These are phyloP conservation scores for Rhodotorula kratochvilovae DNA, from an alignment of 768 basidiomycete genomes.

Conservation along the genomic window DNA sequence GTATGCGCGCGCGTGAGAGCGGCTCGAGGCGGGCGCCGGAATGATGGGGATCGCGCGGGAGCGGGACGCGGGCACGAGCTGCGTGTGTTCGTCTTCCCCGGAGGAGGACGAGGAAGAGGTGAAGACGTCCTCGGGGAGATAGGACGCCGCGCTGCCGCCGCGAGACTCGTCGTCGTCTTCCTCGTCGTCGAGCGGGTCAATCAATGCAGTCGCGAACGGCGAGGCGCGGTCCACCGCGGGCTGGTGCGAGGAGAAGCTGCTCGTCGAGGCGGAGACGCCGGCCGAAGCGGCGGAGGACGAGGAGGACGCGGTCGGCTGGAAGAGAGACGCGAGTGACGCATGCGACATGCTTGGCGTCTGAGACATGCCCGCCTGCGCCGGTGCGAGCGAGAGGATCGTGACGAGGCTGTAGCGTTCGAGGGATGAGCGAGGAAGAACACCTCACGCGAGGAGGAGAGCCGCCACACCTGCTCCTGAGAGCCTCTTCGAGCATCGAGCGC, in stretches of 20 bases:
- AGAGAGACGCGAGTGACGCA: conserved; percentile 21
- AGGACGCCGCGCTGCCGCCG: background rate
- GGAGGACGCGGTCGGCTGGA: conserved; percentile 34
- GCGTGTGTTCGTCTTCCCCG: conserved; percentile 10
- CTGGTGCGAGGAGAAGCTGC: conserved; percentile 54
- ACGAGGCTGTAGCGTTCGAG: conserved; percentile 33
- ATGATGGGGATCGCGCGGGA: conserved; percentile 24
- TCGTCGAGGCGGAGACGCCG: conserved; percentile 42
- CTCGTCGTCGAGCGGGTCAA: conserved; percentile 55
- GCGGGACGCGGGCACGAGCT: background rate
- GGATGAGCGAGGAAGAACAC: background rate
- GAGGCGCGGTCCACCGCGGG: conserved; percentile 19
- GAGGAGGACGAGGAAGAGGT: conserved; percentile 5
- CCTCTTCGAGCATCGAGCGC: conserved; percentile 31
- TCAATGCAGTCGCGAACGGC: conserved; percentile 58
- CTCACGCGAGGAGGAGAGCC: no score
- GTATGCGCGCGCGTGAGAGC: no score
- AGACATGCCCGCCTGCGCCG: conserved; percentile 21
- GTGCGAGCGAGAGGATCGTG: conserved; percentile 28
- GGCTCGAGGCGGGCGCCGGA: background rate
- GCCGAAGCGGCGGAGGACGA: conserved; percentile 60
- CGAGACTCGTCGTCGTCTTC: conserved; percentile 16
- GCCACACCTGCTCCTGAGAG: conserved; percentile 26
- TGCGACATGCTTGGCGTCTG: conserved; percentile 27
- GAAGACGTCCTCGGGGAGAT: conserved; percentile 14